Evolutionary conservation across 169 alveolate genomes (phyloP).

Genomic region (Eimeria praecox): DNA sequence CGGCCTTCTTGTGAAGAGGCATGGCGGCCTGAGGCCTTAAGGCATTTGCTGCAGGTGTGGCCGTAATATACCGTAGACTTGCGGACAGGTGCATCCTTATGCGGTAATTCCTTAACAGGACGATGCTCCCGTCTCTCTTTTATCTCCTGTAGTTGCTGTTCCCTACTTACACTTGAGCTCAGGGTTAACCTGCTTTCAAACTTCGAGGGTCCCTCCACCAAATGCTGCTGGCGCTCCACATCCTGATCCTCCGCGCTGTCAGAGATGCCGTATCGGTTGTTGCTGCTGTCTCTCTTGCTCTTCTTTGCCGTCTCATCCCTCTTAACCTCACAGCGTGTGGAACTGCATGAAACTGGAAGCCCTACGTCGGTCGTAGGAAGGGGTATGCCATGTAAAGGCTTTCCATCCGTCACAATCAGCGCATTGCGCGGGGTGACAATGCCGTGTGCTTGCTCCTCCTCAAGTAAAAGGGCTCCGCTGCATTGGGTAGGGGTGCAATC

Average conservation of each 20-base stretch:
- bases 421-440: slow-evolving; percentile 33
- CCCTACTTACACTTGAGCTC: neutral
- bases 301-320: neutral
- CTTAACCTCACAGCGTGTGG: neutral
- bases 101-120: neutral
- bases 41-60: slow-evolving; percentile 34
- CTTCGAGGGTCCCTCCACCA: neutral
- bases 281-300: slow-evolving; percentile 35
- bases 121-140: neutral
- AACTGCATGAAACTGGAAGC: neutral
- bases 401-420: slow-evolving; percentile 59
- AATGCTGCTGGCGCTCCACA: slow-evolving; percentile 39
- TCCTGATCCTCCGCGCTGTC: neutral
- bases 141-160: neutral
- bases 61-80: neutral
- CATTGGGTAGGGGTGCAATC: neutral
- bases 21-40: neutral
- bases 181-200: neutral
- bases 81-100: neutral
- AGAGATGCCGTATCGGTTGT: neutral
- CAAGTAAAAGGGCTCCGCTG: neutral
- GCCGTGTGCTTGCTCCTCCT: neutral
- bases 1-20: neutral
- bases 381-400: neutral
- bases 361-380: neutral